Percentiles rank a stretch among this genome's conserved stretches.
These are phyloP conservation scores for Stentor roeselii DNA, from an alignment of 73 alveolate genomes.

Conservation along the genomic window DNA sequence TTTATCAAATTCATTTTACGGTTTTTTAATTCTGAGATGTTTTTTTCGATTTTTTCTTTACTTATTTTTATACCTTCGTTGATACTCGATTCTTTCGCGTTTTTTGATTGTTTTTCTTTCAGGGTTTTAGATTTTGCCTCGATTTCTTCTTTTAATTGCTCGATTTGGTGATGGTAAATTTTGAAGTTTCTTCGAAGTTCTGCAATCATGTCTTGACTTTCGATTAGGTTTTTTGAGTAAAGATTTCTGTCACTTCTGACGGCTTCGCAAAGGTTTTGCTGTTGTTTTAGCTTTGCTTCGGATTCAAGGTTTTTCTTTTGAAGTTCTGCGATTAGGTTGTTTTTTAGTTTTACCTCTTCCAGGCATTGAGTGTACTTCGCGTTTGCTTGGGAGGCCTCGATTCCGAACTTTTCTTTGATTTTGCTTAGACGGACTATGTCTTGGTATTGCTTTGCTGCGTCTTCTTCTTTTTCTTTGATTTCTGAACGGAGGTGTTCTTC, in stretches of 20 bases:
- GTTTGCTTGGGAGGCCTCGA: conserved; percentile 77
- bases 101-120: conserved; percentile 51
- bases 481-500: background rate
- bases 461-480: conserved; percentile 30
- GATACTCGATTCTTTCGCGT: conserved; percentile 43
- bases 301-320: conserved; percentile 75
- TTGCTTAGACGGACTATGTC: conserved; percentile 33
- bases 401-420: conserved; percentile 70
- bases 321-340: conserved; percentile 73
- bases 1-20: conserved; percentile 48
- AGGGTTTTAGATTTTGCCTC: conserved; percentile 70
- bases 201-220: conserved; percentile 87
- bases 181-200: conserved; percentile 85
- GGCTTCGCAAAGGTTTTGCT: conserved; percentile 97
- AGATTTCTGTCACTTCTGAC: conserved; percentile 98
- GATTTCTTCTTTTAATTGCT: conserved; percentile 89
- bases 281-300: conserved; percentile 80
- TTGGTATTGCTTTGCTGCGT: conserved; percentile 22
- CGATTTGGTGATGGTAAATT: conserved; percentile 84
- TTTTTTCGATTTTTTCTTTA: conserved; percentile 42
- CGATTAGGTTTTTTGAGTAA: conserved; percentile 94
- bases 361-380: conserved; percentile 64
- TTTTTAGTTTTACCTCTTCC: conserved; percentile 76
- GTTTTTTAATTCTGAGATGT: conserved; percentile 49
- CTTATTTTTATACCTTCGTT: conserved; percentile 57